A percentile compares a stretch with the other conserved stretches of the same genome.
Conservation (phyloP, 225 moss, liverwort and hornwort species). For the Lunularia cruciata region DNA sequence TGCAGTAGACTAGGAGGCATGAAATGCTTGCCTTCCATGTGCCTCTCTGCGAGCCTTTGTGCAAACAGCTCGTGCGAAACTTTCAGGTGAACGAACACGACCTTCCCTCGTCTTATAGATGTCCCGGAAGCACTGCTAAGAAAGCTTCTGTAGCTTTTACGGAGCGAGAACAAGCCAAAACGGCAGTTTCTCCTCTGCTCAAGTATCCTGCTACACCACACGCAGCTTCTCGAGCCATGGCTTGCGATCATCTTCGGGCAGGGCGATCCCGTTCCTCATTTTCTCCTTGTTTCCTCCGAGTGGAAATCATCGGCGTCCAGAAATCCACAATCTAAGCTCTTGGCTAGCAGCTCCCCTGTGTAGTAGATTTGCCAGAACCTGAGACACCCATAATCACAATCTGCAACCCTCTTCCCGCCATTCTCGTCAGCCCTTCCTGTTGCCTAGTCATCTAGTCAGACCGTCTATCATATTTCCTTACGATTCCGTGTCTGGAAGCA, state of each 20-base stretch:
- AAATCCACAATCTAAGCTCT: constrained; percentile 51
- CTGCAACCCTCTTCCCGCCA: constrained; percentile 23
- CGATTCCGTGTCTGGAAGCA: too few species aligned
- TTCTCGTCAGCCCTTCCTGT: too few species aligned
- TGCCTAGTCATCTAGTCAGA: too few species aligned
- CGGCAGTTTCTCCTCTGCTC: constrained; percentile 44
- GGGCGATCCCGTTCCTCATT: constrained; percentile 65
- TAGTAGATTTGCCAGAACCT: constrained; percentile 57
- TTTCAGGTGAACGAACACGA: constrained; percentile 67
- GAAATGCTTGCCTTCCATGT: constrained; percentile 64
- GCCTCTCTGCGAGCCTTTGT: constrained; percentile 60
- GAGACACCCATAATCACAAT: constrained; percentile 44
- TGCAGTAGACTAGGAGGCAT: constrained; percentile 71
- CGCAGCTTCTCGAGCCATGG: constrained; percentile 78
- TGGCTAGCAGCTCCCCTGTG: constrained; percentile 64
- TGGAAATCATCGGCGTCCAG: constrained; percentile 85
- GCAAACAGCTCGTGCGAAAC: constrained; percentile 52
- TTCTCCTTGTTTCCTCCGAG: constrained; percentile 73
- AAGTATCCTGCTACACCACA: constrained; percentile 48
- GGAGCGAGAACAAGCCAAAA: constrained; percentile 91
- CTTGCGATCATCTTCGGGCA: constrained; percentile 69
- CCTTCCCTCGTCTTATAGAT: constrained; percentile 6
- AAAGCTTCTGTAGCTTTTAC: constrained; percentile 58
- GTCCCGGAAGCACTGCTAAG: constrained; percentile 49
- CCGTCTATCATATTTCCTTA: too few species aligned